These are phyloP conservation scores for Colletotrichum magnum DNA, from an alignment of 2,329 filamentous ascomycete species.

Conservation along the genomic window DNA sequence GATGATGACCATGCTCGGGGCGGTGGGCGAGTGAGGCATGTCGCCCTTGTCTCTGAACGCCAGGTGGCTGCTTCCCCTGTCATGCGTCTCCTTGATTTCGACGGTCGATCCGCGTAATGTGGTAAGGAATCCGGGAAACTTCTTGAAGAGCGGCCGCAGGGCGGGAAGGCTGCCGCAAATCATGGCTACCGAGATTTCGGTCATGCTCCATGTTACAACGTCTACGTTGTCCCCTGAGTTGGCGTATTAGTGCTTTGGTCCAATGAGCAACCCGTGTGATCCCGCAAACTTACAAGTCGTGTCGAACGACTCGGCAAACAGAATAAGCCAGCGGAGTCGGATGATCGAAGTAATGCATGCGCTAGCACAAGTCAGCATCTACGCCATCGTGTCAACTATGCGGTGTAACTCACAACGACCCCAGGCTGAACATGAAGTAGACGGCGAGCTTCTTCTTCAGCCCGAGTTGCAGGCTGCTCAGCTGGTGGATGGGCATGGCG, in stretches of 20 bases:
- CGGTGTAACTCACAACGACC: slow-evolving; percentile 37
- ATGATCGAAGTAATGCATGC: slow-evolving; percentile 41
- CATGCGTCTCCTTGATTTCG: slow-evolving; percentile 10
- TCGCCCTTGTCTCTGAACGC: slow-evolving; percentile 6
- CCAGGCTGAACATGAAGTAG: slow-evolving; percentile 39
- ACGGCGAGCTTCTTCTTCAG: slow-evolving; percentile 38
- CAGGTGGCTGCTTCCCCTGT: slow-evolving; percentile 11
- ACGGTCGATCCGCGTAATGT: slow-evolving; percentile 27
- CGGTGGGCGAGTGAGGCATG: background rate
- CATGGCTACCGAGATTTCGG: slow-evolving; percentile 53
- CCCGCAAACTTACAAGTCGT: slow-evolving; percentile 26
- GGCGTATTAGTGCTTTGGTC: background rate
- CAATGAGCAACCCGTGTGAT: background rate
- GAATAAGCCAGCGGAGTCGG: slow-evolving; percentile 35
- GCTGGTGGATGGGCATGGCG: slow-evolving; percentile 36
- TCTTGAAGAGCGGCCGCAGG: slow-evolving; percentile 54
- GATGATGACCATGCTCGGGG: slow-evolving; percentile 14
- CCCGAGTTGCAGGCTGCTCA: slow-evolving; percentile 33
- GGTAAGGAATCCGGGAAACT: slow-evolving; percentile 20
- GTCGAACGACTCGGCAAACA: slow-evolving; percentile 25
- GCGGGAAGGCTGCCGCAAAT: slow-evolving; percentile 58
- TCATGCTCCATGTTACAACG: slow-evolving; percentile 49
- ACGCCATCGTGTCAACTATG: background rate
- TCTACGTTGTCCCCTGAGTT: slow-evolving; percentile 47
- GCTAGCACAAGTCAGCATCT: slow-evolving; percentile 15